phyloP scores from a whole-genome alignment of 805 yeast genomes.

The Candida hungchunana region DNA sequence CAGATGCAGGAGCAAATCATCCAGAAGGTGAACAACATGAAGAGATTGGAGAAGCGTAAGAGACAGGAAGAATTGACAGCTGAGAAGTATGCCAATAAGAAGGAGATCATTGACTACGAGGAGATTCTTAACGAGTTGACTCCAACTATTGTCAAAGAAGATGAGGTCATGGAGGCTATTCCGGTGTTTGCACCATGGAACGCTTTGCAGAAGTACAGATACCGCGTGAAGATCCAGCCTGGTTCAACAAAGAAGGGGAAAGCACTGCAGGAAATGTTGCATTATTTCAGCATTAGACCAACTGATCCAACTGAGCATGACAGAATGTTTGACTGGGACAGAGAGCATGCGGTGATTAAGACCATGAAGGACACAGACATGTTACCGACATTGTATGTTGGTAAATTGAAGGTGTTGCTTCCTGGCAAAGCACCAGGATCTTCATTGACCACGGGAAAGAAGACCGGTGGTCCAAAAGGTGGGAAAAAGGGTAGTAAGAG shows the following conservation, averaged over 20 bases:
- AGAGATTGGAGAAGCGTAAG: slow-evolving; percentile 32
- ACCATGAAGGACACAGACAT: slow-evolving; percentile 60
- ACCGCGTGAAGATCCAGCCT: slow-evolving; percentile 80
- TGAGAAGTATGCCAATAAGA: slow-evolving; percentile 30
- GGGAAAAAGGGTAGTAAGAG: slow-evolving; percentile 13
- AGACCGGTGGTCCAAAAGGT: slow-evolving; percentile 9
- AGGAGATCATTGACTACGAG: slow-evolving; percentile 40
- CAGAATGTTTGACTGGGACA: slow-evolving; percentile 63
- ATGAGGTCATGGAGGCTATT: slow-evolving; percentile 56
- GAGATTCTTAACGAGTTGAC: slow-evolving; percentile 37
- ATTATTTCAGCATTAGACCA: slow-evolving; percentile 49
- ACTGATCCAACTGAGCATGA: slow-evolving; percentile 41
- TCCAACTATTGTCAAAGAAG: slow-evolving; percentile 34
- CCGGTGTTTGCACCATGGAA: slow-evolving; percentile 95
- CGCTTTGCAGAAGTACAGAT: slow-evolving; percentile 66
- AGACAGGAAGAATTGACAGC: slow-evolving; percentile 36
- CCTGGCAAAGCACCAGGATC: slow-evolving; percentile 45
- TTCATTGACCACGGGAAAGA: slow-evolving; percentile 21
- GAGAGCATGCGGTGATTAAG: slow-evolving; percentile 54
- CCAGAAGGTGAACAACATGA: slow-evolving; percentile 32
- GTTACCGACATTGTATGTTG: slow-evolving; percentile 62
- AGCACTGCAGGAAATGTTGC: slow-evolving; percentile 64
- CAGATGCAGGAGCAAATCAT: slow-evolving; percentile 31
- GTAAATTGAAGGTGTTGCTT: slow-evolving; percentile 60
- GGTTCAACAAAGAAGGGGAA: slow-evolving; percentile 83